Evolutionary conservation across 1,284 basidiomycete species (phyloP).

Genomic region (Ustilago nuda): DNA sequence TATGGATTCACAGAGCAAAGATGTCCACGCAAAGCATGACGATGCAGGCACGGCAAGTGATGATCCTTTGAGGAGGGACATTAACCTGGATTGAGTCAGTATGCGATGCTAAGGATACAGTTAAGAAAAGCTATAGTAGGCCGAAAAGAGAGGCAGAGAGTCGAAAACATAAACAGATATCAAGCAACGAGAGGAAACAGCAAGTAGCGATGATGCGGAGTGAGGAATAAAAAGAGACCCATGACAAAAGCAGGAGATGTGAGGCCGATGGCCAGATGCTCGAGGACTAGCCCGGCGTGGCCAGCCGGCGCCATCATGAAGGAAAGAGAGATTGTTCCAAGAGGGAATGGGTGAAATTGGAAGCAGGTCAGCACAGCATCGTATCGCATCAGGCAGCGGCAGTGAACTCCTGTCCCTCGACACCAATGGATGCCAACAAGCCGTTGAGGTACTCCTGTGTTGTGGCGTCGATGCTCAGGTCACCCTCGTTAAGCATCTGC

Average conservation of each 20-base stretch:
- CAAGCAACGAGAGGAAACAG: background rate
- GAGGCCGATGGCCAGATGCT: slow-evolving; percentile 4
- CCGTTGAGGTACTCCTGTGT: slow-evolving; percentile 50
- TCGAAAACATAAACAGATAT: background rate
- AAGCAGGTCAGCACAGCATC: background rate
- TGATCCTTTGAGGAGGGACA: background rate
- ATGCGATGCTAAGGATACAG: slow-evolving; percentile 43
- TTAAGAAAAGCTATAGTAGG: background rate
- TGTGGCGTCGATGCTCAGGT: slow-evolving; percentile 40
- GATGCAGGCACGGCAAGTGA: background rate
- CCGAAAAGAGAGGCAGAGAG: background rate
- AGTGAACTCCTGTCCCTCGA: slow-evolving; percentile 36
- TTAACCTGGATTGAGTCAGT: background rate
- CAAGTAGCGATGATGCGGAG: background rate
- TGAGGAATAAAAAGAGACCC: background rate
- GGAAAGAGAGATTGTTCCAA: background rate
- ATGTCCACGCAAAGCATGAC: background rate
- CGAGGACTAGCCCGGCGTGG: background rate
- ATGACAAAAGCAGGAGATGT: slow-evolving; percentile 1
- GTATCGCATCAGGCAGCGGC: slow-evolving; percentile 6
- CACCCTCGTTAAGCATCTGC: slow-evolving; percentile 34
- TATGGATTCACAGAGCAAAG: background rate
- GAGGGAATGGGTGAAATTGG: background rate
- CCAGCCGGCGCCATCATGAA: slow-evolving; percentile 8
- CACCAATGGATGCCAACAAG: slow-evolving; percentile 51